Evolutionary conservation across 2,329 filamentous ascomycete species (phyloP), one percentile per base, ranked within the genome.

Genomic region (Chlorencoelia australis): DNA sequence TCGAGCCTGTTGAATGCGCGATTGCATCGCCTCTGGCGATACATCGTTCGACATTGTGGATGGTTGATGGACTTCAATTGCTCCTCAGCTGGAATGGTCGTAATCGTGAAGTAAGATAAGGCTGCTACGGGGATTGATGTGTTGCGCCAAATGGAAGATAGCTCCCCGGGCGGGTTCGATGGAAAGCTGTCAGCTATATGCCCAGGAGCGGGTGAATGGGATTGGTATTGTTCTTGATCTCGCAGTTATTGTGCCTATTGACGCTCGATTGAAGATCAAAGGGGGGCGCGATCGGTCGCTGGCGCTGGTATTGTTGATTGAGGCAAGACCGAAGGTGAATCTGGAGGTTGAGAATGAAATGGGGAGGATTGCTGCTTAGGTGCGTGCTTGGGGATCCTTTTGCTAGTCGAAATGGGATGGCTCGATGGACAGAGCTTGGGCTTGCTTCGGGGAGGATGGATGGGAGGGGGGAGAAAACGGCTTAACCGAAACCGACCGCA

Each of bases 1-100:
- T 65, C 91, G 80, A 61, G 91, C 89, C 58, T 84, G 80, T 59
- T 86, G 82, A 56, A 91, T 89, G 65, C 82, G 82, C 67, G 88
- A 82, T 73, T 96, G 89, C 78, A 95, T 94, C 63, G 74, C 73
- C 67, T 80, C 75, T 49, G 75, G 75, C 57, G 75, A 79, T 54
- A 79, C 73, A 59, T 79, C 75, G 62, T 66, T 74, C 32, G 54
- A 52, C 53, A 56, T 56, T 39, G 38, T 46, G 43, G 39, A 35
- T 40, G 30, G 18, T 39, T 38, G 41, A 31, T 37, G 29, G 37
- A 16, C 33, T 25, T 40, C 38, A 45, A 46, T 48, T 41, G 46
- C 26, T 33, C 7, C 16, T 27, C 32, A 27, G 32, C 32, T 27
- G 3, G 32, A 34, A 34, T 34, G 16, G 21, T 26, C 10, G n/a